Base-by-base conservation (phyloP, 1,284 basidiomycete genomes). In the Pseudozyma hubeiensis region DNA sequence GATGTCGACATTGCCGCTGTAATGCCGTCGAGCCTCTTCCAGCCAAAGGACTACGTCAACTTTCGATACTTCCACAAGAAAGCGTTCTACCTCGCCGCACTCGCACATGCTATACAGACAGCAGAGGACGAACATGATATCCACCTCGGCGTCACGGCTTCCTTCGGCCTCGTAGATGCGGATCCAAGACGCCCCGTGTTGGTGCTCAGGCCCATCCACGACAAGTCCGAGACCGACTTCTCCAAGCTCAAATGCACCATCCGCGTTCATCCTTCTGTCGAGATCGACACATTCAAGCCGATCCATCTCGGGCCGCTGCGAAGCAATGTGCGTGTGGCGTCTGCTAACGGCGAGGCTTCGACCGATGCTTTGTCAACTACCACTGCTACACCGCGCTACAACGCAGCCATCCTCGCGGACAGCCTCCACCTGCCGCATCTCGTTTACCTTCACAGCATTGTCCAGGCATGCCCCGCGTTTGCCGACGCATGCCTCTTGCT, bases 11-110 rank as follows among this genome's bases (percentile, higher is more conserved):
- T 84, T 29, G 77, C 73, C 7, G 79, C 82, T 37, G 68, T 79
- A 19, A 81, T 85, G 83, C 69, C 67, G 4, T 78, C 93, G 90
- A 81, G 78, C 46, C 85, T 97, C 30, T 94, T 99, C 80, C 93
- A 97, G 86, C 92, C 95, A 77, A 99, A 98, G 84, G 96, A 99
- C 83, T 93, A 94, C 75, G 87, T 94, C 58, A 92, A 95, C 81
- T 89, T 90, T 37, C 90, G 97, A 17, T 95, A 93, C 85, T 95
- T 96, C 82, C 91, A 96, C 84, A 99, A 99, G 85, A 88, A 93
- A 45, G 91, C 93, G 0, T 95, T 92, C 83, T 99, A 94, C 85
- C 88, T 98, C 13, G 91, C 94, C 8, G 89, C 89, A 4, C 87
- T 99, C 53, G 92, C 92, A 4, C 87, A 89, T 9, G 89, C 89